Conservation (phyloP, 2,329 filamentous ascomycete species). For the Tolypocladium sp. region DNA sequence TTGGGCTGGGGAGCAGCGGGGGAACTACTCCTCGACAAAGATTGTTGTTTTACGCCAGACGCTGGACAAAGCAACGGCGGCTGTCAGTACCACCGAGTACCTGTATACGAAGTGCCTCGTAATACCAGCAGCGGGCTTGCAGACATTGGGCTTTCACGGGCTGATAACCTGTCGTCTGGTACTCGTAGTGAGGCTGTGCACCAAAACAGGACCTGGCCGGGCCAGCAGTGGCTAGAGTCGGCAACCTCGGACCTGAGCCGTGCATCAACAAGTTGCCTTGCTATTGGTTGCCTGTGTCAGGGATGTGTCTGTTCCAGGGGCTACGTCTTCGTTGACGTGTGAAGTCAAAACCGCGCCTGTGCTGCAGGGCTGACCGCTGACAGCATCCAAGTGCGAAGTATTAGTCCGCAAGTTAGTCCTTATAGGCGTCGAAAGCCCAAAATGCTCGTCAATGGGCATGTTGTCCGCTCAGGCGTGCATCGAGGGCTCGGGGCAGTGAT, state of each 20-base stretch:
- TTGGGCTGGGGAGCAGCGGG: too few species aligned
- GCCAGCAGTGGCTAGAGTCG: neutral
- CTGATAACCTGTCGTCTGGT: neutral
- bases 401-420: too few species aligned
- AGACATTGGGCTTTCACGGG: neutral
- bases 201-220: neutral
- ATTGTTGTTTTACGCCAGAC: neutral
- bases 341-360: neutral
- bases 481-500: too few species aligned
- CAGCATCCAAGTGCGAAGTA: neutral
- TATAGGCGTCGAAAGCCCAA: neutral
- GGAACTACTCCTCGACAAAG: neutral
- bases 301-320: neutral
- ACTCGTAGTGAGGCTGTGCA: neutral
- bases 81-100: neutral
- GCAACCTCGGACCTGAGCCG: neutral
- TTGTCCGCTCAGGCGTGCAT: neutral
- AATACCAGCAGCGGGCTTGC: neutral
- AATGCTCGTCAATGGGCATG: neutral
- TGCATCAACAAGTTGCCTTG: neutral
- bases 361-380: neutral
- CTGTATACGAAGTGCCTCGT: neutral
- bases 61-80: neutral
- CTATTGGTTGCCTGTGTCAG: neutral
- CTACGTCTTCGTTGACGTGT: neutral